Conservation (phyloP, 805 yeast species). For the Candida dendrica region DNA sequence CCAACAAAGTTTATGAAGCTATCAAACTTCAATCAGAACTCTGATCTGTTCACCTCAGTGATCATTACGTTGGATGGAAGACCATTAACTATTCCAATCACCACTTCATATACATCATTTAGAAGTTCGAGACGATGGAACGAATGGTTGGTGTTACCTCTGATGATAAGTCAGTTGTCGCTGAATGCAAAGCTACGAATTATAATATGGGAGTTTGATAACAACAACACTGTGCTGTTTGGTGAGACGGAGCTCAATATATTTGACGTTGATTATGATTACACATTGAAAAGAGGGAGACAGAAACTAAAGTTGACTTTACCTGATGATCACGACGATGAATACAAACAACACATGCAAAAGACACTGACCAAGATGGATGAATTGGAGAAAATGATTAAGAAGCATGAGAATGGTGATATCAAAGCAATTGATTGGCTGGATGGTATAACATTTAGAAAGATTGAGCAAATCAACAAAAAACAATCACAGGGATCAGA, state of each 20-base stretch:
- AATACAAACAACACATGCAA: slow-evolving; percentile 18
- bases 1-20: slow-evolving; percentile 37
- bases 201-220: slow-evolving; percentile 60
- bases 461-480: slow-evolving; percentile 27
- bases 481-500: slow-evolving; percentile 21
- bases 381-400: slow-evolving; percentile 44
- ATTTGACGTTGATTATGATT: slow-evolving; percentile 47
- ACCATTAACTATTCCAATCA: slow-evolving; percentile 41
- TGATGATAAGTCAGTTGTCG: slow-evolving; percentile 65
- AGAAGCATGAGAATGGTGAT: slow-evolving; percentile 64
- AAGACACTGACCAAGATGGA: slow-evolving; percentile 30
- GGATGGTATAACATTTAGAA: slow-evolving; percentile 55
- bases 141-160: slow-evolving; percentile 67
- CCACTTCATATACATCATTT: slow-evolving; percentile 42
- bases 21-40: slow-evolving; percentile 28
- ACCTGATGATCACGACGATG: slow-evolving; percentile 23
- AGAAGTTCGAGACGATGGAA: slow-evolving; percentile 50
- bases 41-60: slow-evolving; percentile 37
- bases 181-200: slow-evolving; percentile 52
- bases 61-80: slow-evolving; percentile 37
- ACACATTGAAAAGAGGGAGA: slow-evolving; percentile 63
- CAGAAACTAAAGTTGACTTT: slow-evolving; percentile 49
- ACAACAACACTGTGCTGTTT: slow-evolving; percentile 43
- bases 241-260: slow-evolving; percentile 55
- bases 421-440: slow-evolving; percentile 61